Percentiles rank a stretch among this genome's conserved stretches.
These are phyloP conservation scores for Spirogloea muscicola DNA, from an alignment of 139 green algal species.

Conservation along the genomic window DNA sequence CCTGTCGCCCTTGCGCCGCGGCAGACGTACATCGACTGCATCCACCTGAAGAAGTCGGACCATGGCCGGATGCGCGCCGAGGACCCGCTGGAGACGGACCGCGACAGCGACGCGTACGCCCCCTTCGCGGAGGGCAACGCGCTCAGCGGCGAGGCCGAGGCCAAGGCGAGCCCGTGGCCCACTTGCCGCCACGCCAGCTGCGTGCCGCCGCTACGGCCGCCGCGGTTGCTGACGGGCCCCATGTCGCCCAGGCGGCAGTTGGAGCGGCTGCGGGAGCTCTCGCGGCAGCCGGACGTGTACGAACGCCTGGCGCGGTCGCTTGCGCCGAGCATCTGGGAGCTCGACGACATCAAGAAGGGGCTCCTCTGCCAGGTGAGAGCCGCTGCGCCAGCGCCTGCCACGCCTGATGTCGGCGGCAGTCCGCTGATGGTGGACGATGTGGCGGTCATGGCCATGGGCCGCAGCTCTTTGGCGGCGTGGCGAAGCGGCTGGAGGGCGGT, in stretches of 20 bases:
- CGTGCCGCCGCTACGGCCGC: too few species aligned
- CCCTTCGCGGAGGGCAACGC: constrained; percentile 22
- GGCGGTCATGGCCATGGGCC: neutral
- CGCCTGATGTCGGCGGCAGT: neutral
- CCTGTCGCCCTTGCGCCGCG: neutral
- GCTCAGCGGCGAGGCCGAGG: constrained; percentile 4
- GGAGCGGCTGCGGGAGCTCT: constrained; percentile 33
- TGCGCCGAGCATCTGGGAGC: constrained; percentile 92
- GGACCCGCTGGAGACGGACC: constrained; percentile 28
- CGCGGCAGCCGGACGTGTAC: constrained; percentile 74
- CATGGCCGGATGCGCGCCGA: constrained; percentile 21
- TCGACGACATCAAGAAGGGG: constrained; percentile 96
- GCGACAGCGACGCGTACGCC: constrained; percentile 12
- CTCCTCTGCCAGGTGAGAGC: constrained; percentile 61
- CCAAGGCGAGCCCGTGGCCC: constrained; percentile 4
- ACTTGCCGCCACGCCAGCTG: too few species aligned
- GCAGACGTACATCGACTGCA: constrained; percentile 80
- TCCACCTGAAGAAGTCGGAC: constrained; percentile 80
- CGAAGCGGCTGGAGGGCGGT: constrained; percentile 30
- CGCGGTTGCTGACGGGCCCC: too few species aligned
- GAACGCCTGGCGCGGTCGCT: constrained; percentile 76
- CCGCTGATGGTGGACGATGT: neutral
- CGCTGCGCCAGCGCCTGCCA: neutral
- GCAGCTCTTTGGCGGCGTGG: constrained; percentile 54
- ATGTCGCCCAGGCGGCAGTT: constrained; percentile 15